Evolutionary conservation across 2,329 filamentous ascomycete genomes (phyloP).

Genomic region (Penicillium italicum): DNA sequence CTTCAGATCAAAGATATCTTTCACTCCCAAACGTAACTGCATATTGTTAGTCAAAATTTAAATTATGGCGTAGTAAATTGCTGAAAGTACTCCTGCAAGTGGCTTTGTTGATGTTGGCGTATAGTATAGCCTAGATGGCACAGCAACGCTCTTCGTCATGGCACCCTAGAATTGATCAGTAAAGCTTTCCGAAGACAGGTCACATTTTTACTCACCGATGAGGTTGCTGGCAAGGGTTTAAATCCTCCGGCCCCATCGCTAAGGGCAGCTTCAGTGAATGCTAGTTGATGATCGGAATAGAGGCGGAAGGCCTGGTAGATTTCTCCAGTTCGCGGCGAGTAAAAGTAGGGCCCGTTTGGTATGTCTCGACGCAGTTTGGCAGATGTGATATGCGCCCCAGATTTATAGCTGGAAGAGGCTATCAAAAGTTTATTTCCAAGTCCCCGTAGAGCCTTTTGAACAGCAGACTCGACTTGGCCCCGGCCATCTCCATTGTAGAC

Average conservation of each 20-base stretch:
- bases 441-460: neutral
- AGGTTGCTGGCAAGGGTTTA: constrained; percentile 13
- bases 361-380: constrained; percentile 22
- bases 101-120: constrained; percentile 53
- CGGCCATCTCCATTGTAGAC: constrained; percentile 2
- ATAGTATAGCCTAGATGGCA: constrained; percentile 61
- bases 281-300: constrained; percentile 49
- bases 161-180: constrained; percentile 5
- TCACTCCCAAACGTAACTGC: constrained; percentile 53
- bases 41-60: neutral
- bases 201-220: constrained; percentile 6
- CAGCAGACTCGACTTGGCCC: neutral
- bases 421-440: constrained; percentile 4
- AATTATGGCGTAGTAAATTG: accelerated
- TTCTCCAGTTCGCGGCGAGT: constrained; percentile 42
- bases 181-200: neutral
- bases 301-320: constrained; percentile 50
- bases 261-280: constrained; percentile 50
- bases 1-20: constrained; percentile 59
- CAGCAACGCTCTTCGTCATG: constrained; percentile 45
- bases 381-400: neutral
- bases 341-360: constrained; percentile 50
- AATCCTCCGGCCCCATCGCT: constrained; percentile 18
- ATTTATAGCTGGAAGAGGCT: neutral
- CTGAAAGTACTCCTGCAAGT: constrained; percentile 51